Base-by-base conservation (phyloP, 768 basidiomycete genomes). In the Mrakia hoshinonis region DNA sequence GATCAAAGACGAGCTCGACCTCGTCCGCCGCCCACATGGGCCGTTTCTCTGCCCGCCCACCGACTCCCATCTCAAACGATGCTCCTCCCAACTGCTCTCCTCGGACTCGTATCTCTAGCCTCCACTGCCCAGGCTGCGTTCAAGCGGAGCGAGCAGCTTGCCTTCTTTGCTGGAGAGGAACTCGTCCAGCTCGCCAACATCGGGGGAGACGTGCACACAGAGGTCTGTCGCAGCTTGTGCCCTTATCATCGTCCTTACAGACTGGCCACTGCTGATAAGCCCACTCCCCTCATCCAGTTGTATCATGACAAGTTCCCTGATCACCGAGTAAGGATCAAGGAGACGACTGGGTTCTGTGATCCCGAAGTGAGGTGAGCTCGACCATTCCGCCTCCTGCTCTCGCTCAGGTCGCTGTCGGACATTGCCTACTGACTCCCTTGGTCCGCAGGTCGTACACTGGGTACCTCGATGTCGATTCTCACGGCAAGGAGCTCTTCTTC, bases 381-480 rank as follows among this genome's bases (percentile, higher is more conserved):
- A 38, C 31, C 31, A 31, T 24, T 48, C 12, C 22, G 13, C 43
- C 43, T 18, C 4, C 24, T 29, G 39, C 36, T 22, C 43, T n/a
- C 22, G 22, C 63, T 24, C 18, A 1, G 34, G 13, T 47, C 24
- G 46, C 22, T 47, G 38, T 34, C 18, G 13, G 11, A 20, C 55
- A 18, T 12, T 1, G 15, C 11, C 15, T 26, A 7, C 64, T 24
- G 64, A 47, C 4, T 39, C 26, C 18, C 15, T 18, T 18, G 15
- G 13, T 15, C 15, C 26, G 1, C 38, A 69, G 68, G 15, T 62
- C 68, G 1, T 74, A 54, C 48, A 64, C 73, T 15, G 74, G 74
- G 7, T 73, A 73, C 63, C 54, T 75, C 15, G 75, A 74, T 65
- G 72, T 72, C 51, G 70, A 67, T 48, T 52, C 38, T 13, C 67